Conservation (phyloP, 345 rosid species). For the Citrus sinensis region DVS_A1.0 CM039165.1:32901001-32901500, state of each 20-base stretch:
- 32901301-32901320: too few species aligned
- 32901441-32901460: too few species aligned
- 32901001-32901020: neutral
- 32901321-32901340: neutral
- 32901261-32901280: neutral
- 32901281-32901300: neutral
- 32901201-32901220: too few species aligned
- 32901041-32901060: neutral
- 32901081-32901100: neutral
- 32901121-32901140: neutral
- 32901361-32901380: too few species aligned
- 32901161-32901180: neutral
- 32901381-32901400: neutral
- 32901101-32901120: neutral
- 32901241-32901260: too few species aligned
- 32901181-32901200: neutral
- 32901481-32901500: too few species aligned
- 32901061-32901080: too few species aligned
- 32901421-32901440: too few species aligned
- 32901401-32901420: too few species aligned
- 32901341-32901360: too few species aligned
- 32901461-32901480: too few species aligned
- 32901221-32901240: too few species aligned
- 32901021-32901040: neutral
- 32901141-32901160: neutral